Conservation (phyloP, 2,329 filamentous ascomycete genomes). For the Colletotrichum siamense region DNA sequence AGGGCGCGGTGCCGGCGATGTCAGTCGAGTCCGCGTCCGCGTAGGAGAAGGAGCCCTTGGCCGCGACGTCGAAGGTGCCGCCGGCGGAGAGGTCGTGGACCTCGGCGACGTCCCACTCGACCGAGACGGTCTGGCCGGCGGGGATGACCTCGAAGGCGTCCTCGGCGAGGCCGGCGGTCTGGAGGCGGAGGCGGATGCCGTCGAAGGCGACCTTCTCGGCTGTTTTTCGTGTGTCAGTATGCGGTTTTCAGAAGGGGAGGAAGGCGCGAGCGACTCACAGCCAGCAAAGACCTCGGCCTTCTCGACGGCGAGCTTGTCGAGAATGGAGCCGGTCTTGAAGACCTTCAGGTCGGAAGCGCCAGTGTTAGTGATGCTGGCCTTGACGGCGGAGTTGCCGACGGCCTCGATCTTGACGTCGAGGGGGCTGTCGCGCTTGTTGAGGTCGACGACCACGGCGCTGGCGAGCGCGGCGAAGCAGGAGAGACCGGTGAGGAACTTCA, state of each 20-base stretch:
- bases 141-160: slow-evolving; percentile 56
- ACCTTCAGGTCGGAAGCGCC: slow-evolving; percentile 54
- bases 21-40: slow-evolving; percentile 56
- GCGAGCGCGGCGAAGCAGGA: slow-evolving; percentile 39
- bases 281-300: slow-evolving; percentile 56
- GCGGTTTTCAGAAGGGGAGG: background rate
- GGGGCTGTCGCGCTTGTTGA: slow-evolving; percentile 43
- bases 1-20: slow-evolving; percentile 60
- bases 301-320: slow-evolving; percentile 57
- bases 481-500: slow-evolving; percentile 44
- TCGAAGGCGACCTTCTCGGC: slow-evolving; percentile 53
- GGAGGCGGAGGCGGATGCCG: slow-evolving; percentile 57
- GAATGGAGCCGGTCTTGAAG: slow-evolving; percentile 58
- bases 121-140: slow-evolving; percentile 54
- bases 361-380: slow-evolving; percentile 59
- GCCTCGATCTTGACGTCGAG: slow-evolving; percentile 52
- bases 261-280: slow-evolving; percentile 36
- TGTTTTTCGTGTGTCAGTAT: slow-evolving; percentile 23
- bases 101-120: slow-evolving; percentile 60
- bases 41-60: slow-evolving; percentile 61
- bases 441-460: slow-evolving; percentile 37
- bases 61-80: slow-evolving; percentile 61
- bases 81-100: slow-evolving; percentile 57
- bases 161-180: slow-evolving; percentile 47
- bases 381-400: slow-evolving; percentile 57